Evolutionary conservation across 139 green algal species (phyloP).

Genomic region (Spirogloea muscicola): DNA sequence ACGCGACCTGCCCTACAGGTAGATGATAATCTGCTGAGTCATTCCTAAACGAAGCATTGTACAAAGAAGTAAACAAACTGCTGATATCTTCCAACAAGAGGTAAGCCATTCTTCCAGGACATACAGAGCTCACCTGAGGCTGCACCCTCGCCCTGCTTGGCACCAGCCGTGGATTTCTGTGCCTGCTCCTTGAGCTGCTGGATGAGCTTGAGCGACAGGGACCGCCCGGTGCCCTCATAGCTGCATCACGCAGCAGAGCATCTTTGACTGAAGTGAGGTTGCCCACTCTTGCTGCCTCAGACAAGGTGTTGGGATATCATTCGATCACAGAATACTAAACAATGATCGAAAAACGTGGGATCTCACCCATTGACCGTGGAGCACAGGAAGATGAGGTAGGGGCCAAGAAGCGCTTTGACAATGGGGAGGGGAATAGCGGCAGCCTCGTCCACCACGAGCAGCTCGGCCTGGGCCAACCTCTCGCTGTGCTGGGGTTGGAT

Average conservation of each 20-base stretch:
- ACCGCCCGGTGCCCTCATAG: slow-evolving; percentile 95
- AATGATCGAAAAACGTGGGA: too few species aligned
- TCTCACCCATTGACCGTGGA: slow-evolving; percentile 80
- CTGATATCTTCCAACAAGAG: too few species aligned
- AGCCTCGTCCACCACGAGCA: slow-evolving; percentile 97
- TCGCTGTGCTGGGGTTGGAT: slow-evolving; percentile 88
- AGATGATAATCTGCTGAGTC: too few species aligned
- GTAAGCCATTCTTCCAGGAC: too few species aligned
- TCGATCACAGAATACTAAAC: too few species aligned
- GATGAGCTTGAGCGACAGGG: slow-evolving; percentile 92
- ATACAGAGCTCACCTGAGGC: too few species aligned
- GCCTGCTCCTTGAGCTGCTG: slow-evolving; percentile 75
- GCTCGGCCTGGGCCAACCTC: slow-evolving; percentile 83
- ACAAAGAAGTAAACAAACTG: too few species aligned
- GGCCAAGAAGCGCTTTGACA: slow-evolving; percentile 88
- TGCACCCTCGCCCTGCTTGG: too few species aligned
- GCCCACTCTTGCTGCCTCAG: background rate
- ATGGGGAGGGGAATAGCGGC: slow-evolving; percentile 91
- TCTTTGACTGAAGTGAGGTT: background rate
- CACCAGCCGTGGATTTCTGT: background rate
- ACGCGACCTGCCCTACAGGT: slow-evolving; percentile 57
- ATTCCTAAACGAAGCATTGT: too few species aligned
- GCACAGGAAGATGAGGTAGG: slow-evolving; percentile 97
- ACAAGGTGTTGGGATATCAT: too few species aligned
- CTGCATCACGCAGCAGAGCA: slow-evolving; percentile 34